Base-by-base conservation (phyloP, 2,329 filamentous ascomycete species). In the Fusarium bulbicola region DNA sequence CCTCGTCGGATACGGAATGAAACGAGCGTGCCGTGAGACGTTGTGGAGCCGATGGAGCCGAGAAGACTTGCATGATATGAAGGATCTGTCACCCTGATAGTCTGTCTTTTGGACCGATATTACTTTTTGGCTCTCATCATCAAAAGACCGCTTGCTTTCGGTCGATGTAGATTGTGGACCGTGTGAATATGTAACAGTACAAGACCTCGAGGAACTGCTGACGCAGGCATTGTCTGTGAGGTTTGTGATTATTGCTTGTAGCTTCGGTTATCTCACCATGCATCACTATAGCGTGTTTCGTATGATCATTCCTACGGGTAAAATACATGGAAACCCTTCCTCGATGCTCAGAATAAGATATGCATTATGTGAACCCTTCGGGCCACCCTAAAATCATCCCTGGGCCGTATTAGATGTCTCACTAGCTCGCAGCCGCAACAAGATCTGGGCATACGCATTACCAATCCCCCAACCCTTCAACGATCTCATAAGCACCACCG, bases 391-490 rank as follows among this genome's bases (percentile, higher is more conserved):
- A 5, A 15, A n/a, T 50, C 30, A 34, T 9, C 47, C 30, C 18
- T 14, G 21, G 21, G 1, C 7, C 11, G 11, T 20, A 9, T 1
- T 21, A 24, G 7, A 20, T 6, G 32, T 16, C 26, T 65, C 62
- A 13, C 57, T 61, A 15, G 46, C 62, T n/a, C 32, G 20, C 3
- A 65, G 37, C 2, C 57, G 46, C 21, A 46, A 3, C 20, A 62
- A 36, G 14, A 64, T 64, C 16, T 53, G 62, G 36, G 57, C 39
- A 34, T 64, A 64, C 9, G 45, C 60, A 39, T 28, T 39, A 24
- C 62, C 46, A 5, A 62, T 64, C 3, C 57, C 57, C 62, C 62
- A 64, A 4, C 36, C 57, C 32, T 64, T 64, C n/a, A 64, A 6
- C 5, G 57, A 64, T 28, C 40, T 61, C 45, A 62, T 64, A 36